phyloP scores from a whole-genome alignment of 768 basidiomycete species.

The Boletus rex-veris region DNA sequence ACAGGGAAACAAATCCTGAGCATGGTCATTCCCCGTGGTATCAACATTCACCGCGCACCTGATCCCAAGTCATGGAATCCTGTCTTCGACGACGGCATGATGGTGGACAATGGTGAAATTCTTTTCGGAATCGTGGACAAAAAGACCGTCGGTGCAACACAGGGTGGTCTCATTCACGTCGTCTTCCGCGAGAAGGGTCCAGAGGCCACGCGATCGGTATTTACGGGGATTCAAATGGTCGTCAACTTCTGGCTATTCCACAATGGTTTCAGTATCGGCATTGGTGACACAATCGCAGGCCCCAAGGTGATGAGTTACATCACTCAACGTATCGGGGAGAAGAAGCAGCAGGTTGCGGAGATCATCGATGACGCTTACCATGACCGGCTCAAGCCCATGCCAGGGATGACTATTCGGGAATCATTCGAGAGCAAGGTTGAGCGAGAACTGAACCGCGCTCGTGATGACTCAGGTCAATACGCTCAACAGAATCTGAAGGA shows the following conservation, averaged over 20 bases:
- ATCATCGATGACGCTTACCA: constrained; percentile 82
- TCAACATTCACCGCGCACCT: constrained; percentile 84
- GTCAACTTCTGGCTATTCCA: constrained; percentile 99
- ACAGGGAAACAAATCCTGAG: constrained; percentile 95
- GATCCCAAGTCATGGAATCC: constrained; percentile 79
- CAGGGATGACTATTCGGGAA: constrained; percentile 99
- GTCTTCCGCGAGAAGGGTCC: constrained; percentile 98
- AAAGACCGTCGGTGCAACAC: constrained; percentile 96
- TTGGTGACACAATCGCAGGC: constrained; percentile 97
- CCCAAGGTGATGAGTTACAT: constrained; percentile 83
- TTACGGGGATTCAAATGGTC: constrained; percentile 91
- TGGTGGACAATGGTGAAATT: constrained; percentile 96
- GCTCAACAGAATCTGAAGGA: constrained; percentile 98
- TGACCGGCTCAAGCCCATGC: constrained; percentile 83
- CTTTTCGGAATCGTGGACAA: constrained; percentile 96
- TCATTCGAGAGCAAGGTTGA: constrained; percentile 95
- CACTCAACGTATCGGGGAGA: constrained; percentile 73
- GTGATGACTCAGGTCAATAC: constrained; percentile 92
- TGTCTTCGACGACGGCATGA: constrained; percentile 88
- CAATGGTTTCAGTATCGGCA: constrained; percentile 98
- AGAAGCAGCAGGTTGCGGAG: constrained; percentile 73
- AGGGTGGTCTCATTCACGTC: constrained; percentile 93
- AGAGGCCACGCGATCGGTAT: constrained; percentile 83
- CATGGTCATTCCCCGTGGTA: constrained; percentile 89
- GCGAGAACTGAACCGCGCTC: constrained; percentile 87